These are phyloP conservation scores for Triticum monococcum DNA, from an alignment of 176 grass and related monocot genomes.

Conservation along the genomic window DNA sequence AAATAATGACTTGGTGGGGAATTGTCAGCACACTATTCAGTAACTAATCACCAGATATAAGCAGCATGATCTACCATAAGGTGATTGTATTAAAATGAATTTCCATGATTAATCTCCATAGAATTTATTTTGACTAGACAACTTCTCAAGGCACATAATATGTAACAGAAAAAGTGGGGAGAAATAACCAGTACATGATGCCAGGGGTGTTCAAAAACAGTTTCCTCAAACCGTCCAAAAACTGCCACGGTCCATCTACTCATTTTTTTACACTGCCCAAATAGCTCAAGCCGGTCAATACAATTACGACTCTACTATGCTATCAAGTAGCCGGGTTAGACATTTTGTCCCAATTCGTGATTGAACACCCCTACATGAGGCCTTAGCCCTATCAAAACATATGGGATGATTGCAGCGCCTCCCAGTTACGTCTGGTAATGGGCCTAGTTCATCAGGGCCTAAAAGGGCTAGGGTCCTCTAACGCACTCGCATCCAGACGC, in stretches of 20 bases:
- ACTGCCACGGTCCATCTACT: neutral
- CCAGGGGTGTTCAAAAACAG: neutral
- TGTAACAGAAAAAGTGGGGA: neutral
- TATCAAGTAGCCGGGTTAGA: neutral
- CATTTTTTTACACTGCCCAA: neutral
- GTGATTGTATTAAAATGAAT: neutral
- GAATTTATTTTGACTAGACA: neutral
- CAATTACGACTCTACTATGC: neutral
- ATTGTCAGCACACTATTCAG: neutral
- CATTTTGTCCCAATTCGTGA: neutral
- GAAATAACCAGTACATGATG: neutral
- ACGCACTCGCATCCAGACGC: neutral
- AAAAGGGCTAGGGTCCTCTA: neutral
- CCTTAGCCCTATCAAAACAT: neutral
- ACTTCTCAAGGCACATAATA: neutral
- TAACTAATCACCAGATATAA: slow-evolving; percentile 11
- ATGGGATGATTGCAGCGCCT: neutral
- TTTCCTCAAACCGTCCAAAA: neutral
- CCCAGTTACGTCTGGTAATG: neutral
- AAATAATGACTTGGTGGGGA: neutral
- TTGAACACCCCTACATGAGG: neutral
- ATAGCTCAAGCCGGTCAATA: neutral
- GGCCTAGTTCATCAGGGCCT: neutral
- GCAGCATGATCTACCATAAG: neutral
- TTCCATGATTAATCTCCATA: slow-evolving; percentile 1